These are phyloP conservation scores for Penicillium sp. DNA, from an alignment of 2,329 filamentous ascomycete species.

Conservation along the genomic window DNA sequence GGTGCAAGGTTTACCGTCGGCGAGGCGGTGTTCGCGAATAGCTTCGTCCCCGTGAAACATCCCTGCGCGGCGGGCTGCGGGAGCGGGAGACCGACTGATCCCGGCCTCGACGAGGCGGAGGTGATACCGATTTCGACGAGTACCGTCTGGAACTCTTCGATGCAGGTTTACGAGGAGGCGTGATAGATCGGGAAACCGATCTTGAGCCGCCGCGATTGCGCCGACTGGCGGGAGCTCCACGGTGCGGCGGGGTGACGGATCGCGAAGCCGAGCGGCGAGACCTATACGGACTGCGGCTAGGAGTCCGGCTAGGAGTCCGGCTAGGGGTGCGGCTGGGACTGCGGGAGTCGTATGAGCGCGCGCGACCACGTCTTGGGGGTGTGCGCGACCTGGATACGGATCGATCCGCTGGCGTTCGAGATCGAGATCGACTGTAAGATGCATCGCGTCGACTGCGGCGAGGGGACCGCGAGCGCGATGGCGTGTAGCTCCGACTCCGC, in stretches of 20 bases:
- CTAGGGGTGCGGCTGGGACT: slow-evolving; percentile 11
- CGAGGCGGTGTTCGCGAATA: slow-evolving; percentile 25
- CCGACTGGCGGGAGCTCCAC: slow-evolving; percentile 16
- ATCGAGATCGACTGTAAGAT: slow-evolving; percentile 38
- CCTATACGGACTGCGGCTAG: slow-evolving; percentile 22
- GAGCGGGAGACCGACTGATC: slow-evolving; percentile 27
- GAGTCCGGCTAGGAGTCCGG: slow-evolving; percentile 7
- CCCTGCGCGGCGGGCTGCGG: slow-evolving; percentile 19
- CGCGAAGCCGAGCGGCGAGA: slow-evolving; percentile 32
- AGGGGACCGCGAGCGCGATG: slow-evolving; percentile 38
- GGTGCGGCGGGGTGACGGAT: slow-evolving; percentile 34
- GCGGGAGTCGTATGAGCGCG: slow-evolving; percentile 27
- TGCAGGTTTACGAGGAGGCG: slow-evolving; percentile 19
- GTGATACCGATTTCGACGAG: slow-evolving; percentile 30
- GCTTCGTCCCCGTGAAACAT: slow-evolving; percentile 21
- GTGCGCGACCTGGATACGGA: slow-evolving; percentile 27
- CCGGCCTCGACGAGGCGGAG: slow-evolving; percentile 28
- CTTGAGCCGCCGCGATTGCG: slow-evolving; percentile 32
- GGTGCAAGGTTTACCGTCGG: slow-evolving; percentile 8
- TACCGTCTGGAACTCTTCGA: slow-evolving; percentile 18
- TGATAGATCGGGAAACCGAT: slow-evolving; percentile 31
- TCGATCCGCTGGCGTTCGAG: slow-evolving; percentile 26
- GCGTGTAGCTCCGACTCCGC: slow-evolving; percentile 35
- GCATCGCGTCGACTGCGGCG: slow-evolving; percentile 31
- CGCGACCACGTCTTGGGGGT: slow-evolving; percentile 26